A percentile compares a stretch with the other conserved stretches of the same genome.
Evolutionary conservation across 306 rosid genomes (phyloP).

Genomic region (Senna tora): DNA sequence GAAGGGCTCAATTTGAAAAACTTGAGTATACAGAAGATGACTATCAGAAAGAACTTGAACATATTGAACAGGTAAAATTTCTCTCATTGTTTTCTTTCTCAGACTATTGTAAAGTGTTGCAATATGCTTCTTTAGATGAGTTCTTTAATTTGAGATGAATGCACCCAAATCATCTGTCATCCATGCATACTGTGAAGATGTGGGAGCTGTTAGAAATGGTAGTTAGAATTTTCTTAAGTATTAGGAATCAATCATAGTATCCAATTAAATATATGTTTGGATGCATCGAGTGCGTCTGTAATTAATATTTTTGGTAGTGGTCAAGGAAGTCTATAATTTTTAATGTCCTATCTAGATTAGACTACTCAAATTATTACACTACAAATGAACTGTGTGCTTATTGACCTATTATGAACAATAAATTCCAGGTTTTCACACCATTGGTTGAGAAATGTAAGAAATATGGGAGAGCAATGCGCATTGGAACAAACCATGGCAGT

Average conservation of each 20-base stretch:
- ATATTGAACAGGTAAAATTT: conserved; percentile 76
- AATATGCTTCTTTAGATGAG: not conserved
- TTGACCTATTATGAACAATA: conserved; percentile 31
- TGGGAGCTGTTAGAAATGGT: not conserved
- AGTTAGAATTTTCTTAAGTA: not conserved
- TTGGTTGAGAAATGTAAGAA: conserved; percentile 98
- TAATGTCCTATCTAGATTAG: not conserved
- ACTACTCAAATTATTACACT: conserved; percentile 6
- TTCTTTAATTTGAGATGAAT: conserved; percentile 3
- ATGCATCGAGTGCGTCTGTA: not conserved
- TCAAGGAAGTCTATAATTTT: not conserved
- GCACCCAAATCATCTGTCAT: conserved; percentile 4
- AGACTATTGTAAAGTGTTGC: conserved; percentile 17
- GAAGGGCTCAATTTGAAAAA: conserved; percentile 92
- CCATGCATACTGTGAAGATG: conserved; percentile 19
- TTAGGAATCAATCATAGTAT: not conserved
- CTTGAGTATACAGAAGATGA: conserved; percentile 92
- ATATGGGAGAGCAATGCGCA: conserved; percentile 98
- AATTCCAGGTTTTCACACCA: conserved; percentile 81
- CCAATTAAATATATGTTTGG: not conserved
- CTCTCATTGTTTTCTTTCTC: conserved; percentile 14
- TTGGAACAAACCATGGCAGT: conserved; percentile 99
- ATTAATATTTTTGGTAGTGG: not conserved
- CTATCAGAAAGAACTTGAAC: conserved; percentile 97
- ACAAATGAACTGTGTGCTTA: conserved; percentile 10